Evolutionary conservation across 805 yeast species (phyloP), one percentile per base, ranked within the genome.

Genomic region (Candida glaebosa): DNA sequence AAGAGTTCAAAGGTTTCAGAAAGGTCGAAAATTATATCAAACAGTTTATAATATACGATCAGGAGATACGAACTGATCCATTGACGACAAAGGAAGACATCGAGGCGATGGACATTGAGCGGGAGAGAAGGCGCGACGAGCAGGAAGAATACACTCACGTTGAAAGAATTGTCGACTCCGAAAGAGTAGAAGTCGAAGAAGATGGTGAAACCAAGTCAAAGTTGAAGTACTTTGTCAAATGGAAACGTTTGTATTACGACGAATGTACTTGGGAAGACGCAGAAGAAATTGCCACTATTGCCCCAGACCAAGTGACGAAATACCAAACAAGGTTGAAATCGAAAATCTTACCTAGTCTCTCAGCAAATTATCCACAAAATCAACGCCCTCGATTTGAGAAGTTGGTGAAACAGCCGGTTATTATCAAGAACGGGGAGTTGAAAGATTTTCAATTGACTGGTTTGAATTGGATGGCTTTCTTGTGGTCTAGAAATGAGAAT

Each of bases 371-470:
- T 65, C 86, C 87, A 3, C 57, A 71, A 5, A 65, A 66, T 42
- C 74, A 71, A 43, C 77, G 99, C 51, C 99, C 99, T 2, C 72
- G 82, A 40, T 93, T 93, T 61, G 96, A 88, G 61, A 93, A 91
- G 58, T 71, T 93, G 39, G 76, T 77, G 20, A 75, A 75, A 40
- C 99, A 93, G 65, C 99, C 99, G 1, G 73, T 82, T 10, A 93
- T 84, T 57, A 82, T 93, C 49, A 89, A 89, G 59, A 82, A 84
- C 56, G 96, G 97, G 38, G 93, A 85, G 60, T 74, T 93, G 49
- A 80, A 99, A 61, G 99, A 93, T 67, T 93, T 93, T 77, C 99
- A 93, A 70, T 75, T 93, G 61, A 93, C 99, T 0, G 99, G 99
- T 42, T 76, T 93, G 47, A 93, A 93, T 64, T 93, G 99, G 99